These are phyloP conservation scores for Trichophyton benhamiae DNA, from an alignment of 2,329 filamentous ascomycete genomes.

Conservation along the genomic window DNA sequence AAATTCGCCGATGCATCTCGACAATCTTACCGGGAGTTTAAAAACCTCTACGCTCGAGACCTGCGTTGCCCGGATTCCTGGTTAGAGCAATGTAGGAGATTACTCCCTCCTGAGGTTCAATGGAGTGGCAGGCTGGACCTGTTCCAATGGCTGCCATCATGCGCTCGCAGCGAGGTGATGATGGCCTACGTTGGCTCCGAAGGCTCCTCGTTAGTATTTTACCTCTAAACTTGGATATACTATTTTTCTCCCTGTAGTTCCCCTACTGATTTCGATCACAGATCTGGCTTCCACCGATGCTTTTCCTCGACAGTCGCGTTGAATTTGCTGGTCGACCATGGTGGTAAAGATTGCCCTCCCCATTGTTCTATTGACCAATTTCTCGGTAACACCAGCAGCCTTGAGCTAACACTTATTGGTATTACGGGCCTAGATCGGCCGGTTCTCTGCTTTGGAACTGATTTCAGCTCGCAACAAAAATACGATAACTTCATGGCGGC, in stretches of 20 bases:
- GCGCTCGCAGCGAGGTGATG: slow-evolving; percentile 25
- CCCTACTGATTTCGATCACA: slow-evolving; percentile 9
- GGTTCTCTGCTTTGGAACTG: slow-evolving; percentile 26
- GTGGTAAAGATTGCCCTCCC: slow-evolving; percentile 15
- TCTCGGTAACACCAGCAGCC: background rate
- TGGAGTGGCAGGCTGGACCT: slow-evolving; percentile 25
- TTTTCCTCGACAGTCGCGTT: slow-evolving; percentile 27
- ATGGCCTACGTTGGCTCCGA: slow-evolving; percentile 28
- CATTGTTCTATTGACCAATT: background rate
- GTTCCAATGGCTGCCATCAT: slow-evolving; percentile 25
- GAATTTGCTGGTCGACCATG: slow-evolving; percentile 24
- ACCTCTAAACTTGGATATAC: background rate
- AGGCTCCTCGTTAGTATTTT: slow-evolving; percentile 19
- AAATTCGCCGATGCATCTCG: slow-evolving; percentile 21
- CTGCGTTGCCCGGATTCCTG: slow-evolving; percentile 24
- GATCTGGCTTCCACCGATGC: slow-evolving; percentile 27
- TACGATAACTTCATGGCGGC: slow-evolving; percentile 25
- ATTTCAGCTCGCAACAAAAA: slow-evolving; percentile 22
- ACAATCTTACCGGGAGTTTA: slow-evolving; percentile 16
- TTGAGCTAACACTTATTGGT: background rate
- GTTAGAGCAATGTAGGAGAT: slow-evolving; percentile 19
- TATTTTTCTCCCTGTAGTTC: background rate
- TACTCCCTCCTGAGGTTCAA: slow-evolving; percentile 23
- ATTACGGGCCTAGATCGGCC: slow-evolving; percentile 13
- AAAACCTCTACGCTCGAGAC: slow-evolving; percentile 26